Conservation (phyloP, 768 basidiomycete genomes). For the Pisolithus tinctorius region DNA sequence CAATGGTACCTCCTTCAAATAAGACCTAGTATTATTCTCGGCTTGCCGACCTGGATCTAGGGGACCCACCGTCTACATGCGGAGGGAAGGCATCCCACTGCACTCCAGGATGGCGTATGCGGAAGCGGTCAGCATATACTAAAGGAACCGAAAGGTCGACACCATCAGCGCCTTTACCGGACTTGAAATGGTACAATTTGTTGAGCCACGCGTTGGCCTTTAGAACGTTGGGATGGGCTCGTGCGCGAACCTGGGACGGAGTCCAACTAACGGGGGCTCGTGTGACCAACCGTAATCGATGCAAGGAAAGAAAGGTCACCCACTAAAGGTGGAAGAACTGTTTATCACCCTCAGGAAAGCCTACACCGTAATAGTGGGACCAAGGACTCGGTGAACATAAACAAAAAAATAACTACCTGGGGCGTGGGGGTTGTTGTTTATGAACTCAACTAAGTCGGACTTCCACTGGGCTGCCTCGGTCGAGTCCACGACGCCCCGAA, state of each 20-base stretch:
- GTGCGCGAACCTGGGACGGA: conserved; percentile 56
- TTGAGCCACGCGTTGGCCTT: conserved; percentile 54
- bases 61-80: conserved; percentile 43
- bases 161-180: conserved; percentile 34
- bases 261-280: conserved; percentile 33
- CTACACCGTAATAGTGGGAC: conserved; percentile 23
- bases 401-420: conserved; percentile 33
- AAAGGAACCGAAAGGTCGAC: conserved; percentile 59
- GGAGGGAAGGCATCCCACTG: conserved; percentile 49
- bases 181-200: conserved; percentile 48
- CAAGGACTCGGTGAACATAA: background rate
- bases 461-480: conserved; percentile 55
- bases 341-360: conserved; percentile 49
- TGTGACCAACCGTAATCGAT: background rate
- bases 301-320: conserved; percentile 12
- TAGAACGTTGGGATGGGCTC: conserved; percentile 61
- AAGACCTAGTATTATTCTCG: background rate
- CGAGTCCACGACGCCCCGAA: conserved; percentile 53
- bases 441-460: conserved; percentile 45
- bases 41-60: background rate
- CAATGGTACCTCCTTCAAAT: conserved; percentile 56
- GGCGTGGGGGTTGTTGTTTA: conserved; percentile 48
- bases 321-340: conserved; percentile 74
- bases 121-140: conserved; percentile 67
- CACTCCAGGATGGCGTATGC: conserved; percentile 62